These are phyloP conservation scores for Pulveroboletus sp. DNA, from an alignment of 768 basidiomycete species.

Conservation along the genomic window DNA sequence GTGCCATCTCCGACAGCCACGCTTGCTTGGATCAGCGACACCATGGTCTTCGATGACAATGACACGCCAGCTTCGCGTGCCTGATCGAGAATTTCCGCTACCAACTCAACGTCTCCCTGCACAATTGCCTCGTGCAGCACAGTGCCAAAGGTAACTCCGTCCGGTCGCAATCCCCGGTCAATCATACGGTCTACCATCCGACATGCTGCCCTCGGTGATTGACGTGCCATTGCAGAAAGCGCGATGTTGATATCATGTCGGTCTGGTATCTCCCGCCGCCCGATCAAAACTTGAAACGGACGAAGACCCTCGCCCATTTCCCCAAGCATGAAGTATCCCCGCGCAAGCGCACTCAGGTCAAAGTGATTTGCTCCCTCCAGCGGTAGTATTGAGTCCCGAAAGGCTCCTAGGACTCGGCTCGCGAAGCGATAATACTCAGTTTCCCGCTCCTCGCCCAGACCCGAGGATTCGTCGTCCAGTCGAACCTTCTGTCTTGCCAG, in stretches of 20 bases:
- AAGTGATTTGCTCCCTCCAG: constrained; percentile 44
- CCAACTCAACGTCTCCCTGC: constrained; percentile 43
- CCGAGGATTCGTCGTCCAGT: not conserved
- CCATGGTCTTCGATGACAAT: constrained; percentile 48
- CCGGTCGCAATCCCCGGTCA: constrained; percentile 44
- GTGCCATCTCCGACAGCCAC: constrained; percentile 27
- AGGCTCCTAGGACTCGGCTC: constrained; percentile 43
- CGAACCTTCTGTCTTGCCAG: constrained; percentile 8
- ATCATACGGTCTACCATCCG: constrained; percentile 51
- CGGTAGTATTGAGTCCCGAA: constrained; percentile 42
- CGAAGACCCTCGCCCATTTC: constrained; percentile 43
- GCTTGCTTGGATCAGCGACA: constrained; percentile 43
- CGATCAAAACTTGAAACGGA: constrained; percentile 43
- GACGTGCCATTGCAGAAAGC: constrained; percentile 49
- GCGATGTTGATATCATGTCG: constrained; percentile 62
- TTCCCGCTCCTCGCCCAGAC: constrained; percentile 1
- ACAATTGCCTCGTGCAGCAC: constrained; percentile 55
- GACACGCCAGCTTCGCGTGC: constrained; percentile 36
- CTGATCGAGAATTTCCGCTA: constrained; percentile 38
- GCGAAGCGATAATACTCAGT: constrained; percentile 36
- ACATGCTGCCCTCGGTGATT: constrained; percentile 44
- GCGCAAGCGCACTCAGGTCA: constrained; percentile 56
- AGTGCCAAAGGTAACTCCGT: constrained; percentile 55
- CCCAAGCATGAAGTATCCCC: constrained; percentile 58
- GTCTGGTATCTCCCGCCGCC: constrained; percentile 54